Base-by-base conservation (phyloP, 768 basidiomycete genomes). In the Psilocybe sp. region DNA sequence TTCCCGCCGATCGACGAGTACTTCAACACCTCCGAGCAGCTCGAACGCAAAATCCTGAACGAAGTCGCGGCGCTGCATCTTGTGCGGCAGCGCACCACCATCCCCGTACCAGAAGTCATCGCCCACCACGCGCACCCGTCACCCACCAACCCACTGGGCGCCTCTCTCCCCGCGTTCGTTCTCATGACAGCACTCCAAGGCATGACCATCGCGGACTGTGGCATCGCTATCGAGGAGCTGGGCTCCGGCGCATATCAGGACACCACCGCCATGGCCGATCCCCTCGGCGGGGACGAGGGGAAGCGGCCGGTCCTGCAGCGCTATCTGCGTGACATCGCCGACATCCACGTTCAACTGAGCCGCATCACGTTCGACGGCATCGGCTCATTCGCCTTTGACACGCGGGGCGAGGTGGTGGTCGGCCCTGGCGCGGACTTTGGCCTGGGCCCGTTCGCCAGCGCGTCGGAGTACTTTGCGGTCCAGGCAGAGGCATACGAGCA, bases 371-470 rank as follows among this genome's bases (percentile, higher is more conserved):
- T 74, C 48, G 64, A 70, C 51, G 56, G 60, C 13, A 71, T 74
- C 36, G 72, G 72, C 9, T 71, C 70, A 2, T 74, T 74, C 46
- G 60, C 64, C 34, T 65, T 74, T 44, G 62, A 66, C 45, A 54
- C 58, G 23, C 58, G 66, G 16, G 72, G 70, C 1, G 53, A 61
- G 40, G 69, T 74, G 7, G 57, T 62, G 5, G 60, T 74, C 23
- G 72, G 72, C 2, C 72, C 72, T 40, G 69, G 68, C 10, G 71
- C 72, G 1, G 72, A 74, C 49, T 74, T 71, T 52, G 72, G 72
- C 1, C 58, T 74, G 23, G 72, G 72, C 14, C 72, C 72, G 16
- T 74, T 74, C 51, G 54, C 56, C 14, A 69, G 65, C 1, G 72
- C 72, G 8, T 65, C 65, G 46, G 70, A 74, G 44, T 74, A 74